These are phyloP conservation scores for Mortierella claussenii DNA, from an alignment of 192 early-diverging fungal genomes.

Conservation along the genomic window DNA sequence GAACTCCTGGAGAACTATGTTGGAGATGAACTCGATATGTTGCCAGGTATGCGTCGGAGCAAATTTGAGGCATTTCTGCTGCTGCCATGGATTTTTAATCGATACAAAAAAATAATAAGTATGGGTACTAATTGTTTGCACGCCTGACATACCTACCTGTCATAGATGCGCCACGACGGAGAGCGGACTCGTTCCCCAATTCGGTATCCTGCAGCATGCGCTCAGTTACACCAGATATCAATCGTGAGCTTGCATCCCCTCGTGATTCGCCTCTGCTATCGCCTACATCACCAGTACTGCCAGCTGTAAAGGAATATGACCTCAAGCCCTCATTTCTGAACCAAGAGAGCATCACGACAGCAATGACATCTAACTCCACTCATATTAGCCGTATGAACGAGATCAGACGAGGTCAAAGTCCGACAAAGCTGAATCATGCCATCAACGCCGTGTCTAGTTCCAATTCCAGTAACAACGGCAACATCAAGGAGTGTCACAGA, in stretches of 20 bases:
- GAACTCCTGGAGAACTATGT: constrained; percentile 40
- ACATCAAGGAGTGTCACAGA: no score
- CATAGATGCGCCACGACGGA: constrained; percentile 36
- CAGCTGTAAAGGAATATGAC: constrained; percentile 12
- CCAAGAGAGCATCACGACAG: background rate
- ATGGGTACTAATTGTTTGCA: background rate
- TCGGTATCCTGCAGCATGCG: constrained; percentile 31
- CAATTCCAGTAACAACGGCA: background rate
- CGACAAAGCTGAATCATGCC: background rate
- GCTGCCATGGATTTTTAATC: background rate
- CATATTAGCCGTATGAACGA: constrained; percentile 3
- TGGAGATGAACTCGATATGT: constrained; percentile 30
- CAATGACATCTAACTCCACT: no score
- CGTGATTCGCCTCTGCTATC: constrained; percentile 32
- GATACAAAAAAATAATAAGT: background rate
- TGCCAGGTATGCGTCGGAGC: constrained; percentile 49
- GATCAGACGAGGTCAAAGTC: constrained; percentile 7
- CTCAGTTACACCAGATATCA: constrained; percentile 33
- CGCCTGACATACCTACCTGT: no score
- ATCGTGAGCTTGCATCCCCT: constrained; percentile 16
- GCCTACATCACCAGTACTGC: constrained; percentile 24
- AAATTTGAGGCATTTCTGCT: background rate
- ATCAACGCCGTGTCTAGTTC: no score
- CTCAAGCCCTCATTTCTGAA: constrained; percentile 20
- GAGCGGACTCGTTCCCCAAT: constrained; percentile 47